phyloP scores from a whole-genome alignment of 106 monocot genomes.

The Narthecium ossifragum region DNA sequence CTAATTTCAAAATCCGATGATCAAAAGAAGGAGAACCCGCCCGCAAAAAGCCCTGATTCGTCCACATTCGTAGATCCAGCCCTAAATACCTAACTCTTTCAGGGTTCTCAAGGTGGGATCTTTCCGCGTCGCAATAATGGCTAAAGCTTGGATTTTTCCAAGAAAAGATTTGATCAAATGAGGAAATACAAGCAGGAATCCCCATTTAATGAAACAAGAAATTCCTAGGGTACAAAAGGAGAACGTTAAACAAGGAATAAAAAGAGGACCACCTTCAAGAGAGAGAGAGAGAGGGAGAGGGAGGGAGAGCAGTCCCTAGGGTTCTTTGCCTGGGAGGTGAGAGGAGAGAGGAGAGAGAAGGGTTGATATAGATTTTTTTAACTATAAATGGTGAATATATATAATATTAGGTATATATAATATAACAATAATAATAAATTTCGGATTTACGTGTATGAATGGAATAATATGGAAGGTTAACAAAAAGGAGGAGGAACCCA shows the following conservation, averaged over 20 bases:
- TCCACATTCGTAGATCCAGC: background rate
- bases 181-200: background rate
- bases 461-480: background rate
- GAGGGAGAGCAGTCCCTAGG: constrained; percentile 27
- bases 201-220: background rate
- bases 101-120: constrained; percentile 13
- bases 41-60: background rate
- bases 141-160: background rate
- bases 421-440: background rate
- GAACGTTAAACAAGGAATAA: constrained; percentile 4
- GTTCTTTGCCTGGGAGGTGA: constrained; percentile 29
- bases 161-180: background rate
- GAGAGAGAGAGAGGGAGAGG: constrained; percentile 6
- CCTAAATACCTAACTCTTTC: background rate
- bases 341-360: constrained; percentile 19
- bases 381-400: background rate
- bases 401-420: background rate
- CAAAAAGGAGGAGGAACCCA: background rate
- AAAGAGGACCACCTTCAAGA: constrained; percentile 17
- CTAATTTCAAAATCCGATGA: constrained; percentile 13
- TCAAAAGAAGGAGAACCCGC: background rate
- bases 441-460: background rate
- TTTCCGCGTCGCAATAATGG: background rate
- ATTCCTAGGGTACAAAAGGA: background rate
- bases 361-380: constrained; percentile 9